Evolutionary conservation across 1,284 basidiomycete genomes (phyloP), one percentile per base, ranked within the genome.

Genomic region (Heimioporus retisporus): DNA sequence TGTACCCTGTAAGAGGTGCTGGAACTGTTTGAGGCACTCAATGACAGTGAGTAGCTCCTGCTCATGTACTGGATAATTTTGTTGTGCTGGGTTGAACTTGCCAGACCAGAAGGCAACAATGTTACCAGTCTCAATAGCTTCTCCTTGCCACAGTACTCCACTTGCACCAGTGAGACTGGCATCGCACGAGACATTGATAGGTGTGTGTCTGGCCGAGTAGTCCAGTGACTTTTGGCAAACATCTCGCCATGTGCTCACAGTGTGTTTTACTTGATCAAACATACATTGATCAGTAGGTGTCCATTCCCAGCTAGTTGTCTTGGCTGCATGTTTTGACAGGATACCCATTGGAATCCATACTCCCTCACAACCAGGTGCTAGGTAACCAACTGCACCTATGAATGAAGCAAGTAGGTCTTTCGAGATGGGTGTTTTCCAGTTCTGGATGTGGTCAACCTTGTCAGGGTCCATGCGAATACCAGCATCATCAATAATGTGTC

Each of bases 51-150:
- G 53, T 61, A 72, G 61, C 8, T 69, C 72, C 7, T 72, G 64
- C 31, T 74, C 61, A 19, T 71, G 67, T 0, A 72, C 64, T 3
- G 64, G 60, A 10, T 84, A 84, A 46, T 83, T 83, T 46, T 81
- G 78, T 65, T 71, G 70, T 0, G 65, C 25, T 23, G 15, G 19
- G 50, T 53, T 53, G 50, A 53, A 53, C 15, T 53, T 53, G 5
- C 50, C 50, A 23, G 50, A 53, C 50, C 48, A 50, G 48, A 50
- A 50, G 8, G n/a, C 50, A 53, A 53, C 50, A 53, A 53, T 25
- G 6, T 21, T 53, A 13, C 50, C 19, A 19, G 60, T 99, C 97
- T 0, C 98, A n/a, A n/a, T n/a, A n/a, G n/a, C n/a, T n/a, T n/a
- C n/a, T n/a, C 46, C 46, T 18, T 48, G 46, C 46, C 46, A 48